Base-by-base conservation (phyloP, 139 green algal genomes). In the Chlamydomonas applanata region DNA sequence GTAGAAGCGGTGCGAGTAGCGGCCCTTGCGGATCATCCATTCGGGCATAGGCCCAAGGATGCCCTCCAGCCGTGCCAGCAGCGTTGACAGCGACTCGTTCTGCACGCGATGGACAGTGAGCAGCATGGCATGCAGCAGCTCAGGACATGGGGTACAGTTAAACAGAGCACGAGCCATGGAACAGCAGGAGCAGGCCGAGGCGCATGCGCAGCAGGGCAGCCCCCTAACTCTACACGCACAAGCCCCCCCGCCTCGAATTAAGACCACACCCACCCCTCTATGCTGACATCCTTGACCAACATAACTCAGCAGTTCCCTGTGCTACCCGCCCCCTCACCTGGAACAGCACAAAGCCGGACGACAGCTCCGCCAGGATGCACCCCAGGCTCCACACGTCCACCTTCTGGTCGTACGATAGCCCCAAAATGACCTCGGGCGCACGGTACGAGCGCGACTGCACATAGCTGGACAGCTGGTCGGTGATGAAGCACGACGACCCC, bases 321-420 rank as follows among this genome's bases (percentile, higher is more conserved):
- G n/a, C n/a, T n/a, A n/a, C n/a, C n/a, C n/a, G n/a, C n/a, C n/a
- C n/a, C n/a, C n/a, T 2, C 67, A 92, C 91, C 91, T 95, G 91
- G 61, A 97, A 90, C 30, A 97, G 85, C 30, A 97, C 92, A 54
- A 77, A 86, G n/a, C 95, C 94, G 2, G 85, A 90, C 24, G 88
- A 87, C 49, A 99, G 91, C 89, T 99, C 96, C 19, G 94, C 94
- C 13, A 98, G 74, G 72, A 99, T 96, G 85, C 93, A 98, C 0
- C 96, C 96, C 40, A 99, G 77, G 27, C 82, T 94, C 96, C 96
- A 99, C 3, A 99, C 75, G 80, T 99, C 95, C 25, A 98, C 88
- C 66, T 93, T 93, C 57, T 90, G 81, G 62, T 88, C 87, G 71
- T 98, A 99, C 9, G 89, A 83, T 71, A 97, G 74, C 4, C 94